phyloP scores from a whole-genome alignment of 2,329 filamentous ascomycete genomes.

The Coniochaeta hoffmannii region DNA sequence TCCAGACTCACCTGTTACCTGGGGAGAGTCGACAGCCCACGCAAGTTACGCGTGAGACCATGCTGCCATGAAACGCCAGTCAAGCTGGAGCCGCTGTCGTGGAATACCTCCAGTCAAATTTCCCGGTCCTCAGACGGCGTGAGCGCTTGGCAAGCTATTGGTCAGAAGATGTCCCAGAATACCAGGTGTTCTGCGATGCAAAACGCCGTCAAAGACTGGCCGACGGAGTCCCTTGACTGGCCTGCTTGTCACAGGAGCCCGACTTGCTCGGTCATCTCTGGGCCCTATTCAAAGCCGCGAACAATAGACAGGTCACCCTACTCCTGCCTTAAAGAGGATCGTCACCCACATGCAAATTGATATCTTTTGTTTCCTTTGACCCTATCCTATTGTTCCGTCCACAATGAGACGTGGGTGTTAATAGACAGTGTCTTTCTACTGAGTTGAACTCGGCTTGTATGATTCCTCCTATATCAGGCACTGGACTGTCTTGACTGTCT shows the following conservation, averaged over 20 bases:
- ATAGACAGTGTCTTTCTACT: background rate
- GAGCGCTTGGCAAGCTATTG: slow-evolving; percentile 20
- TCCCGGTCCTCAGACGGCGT: background rate
- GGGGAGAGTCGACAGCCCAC: background rate
- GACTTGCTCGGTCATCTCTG: background rate
- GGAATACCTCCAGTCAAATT: slow-evolving; percentile 3
- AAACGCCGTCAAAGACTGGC: background rate
- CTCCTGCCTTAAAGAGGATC: background rate
- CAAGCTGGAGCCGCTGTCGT: slow-evolving; percentile 5
- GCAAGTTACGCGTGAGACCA: background rate
- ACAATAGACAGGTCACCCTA: background rate
- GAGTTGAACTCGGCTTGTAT: background rate
- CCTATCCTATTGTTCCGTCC: background rate
- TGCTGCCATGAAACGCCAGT: background rate
- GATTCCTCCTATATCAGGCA: background rate
- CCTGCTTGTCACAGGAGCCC: background rate
- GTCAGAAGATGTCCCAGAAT: slow-evolving; percentile 14
- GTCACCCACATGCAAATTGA: background rate
- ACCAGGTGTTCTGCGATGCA: slow-evolving; percentile 14
- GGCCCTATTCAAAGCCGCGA: background rate
- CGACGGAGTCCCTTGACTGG: background rate
- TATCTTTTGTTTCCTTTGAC: background rate
- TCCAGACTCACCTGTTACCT: background rate
- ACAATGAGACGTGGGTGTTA: background rate
- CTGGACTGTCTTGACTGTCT: background rate